Base-by-base conservation (phyloP, 352 stramenopile species). In the Pythium insidiosum region DNA sequence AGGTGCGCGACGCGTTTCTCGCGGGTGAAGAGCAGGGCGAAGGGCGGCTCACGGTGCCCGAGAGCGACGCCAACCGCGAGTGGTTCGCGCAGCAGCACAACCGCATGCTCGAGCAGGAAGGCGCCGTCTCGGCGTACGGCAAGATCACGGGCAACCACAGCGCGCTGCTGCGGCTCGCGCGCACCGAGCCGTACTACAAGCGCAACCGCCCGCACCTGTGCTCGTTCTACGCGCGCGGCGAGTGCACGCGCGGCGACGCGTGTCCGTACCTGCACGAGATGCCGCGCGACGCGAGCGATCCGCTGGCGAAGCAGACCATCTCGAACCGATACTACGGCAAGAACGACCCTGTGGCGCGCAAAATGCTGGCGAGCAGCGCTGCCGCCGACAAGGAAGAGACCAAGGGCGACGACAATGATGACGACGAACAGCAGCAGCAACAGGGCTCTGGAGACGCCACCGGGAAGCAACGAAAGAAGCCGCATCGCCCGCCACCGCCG, bases 241-340 rank as follows among this genome's bases (percentile, higher is more conserved):
- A 97, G 69, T 98, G 92, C 58, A 95, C 88, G 53, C 83, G 86
- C 38, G 86, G 91, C 21, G 74, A 92, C 12, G 76, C 82, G 23
- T 98, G 94, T 66, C 94, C 94, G 1, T 98, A 98, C 54, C 49
- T 95, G 57, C 86, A 98, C 58, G 94, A 98, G 64, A 95, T 97
- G 85, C 89, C 88, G 3, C 82, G 82, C 15, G 78, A 78, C 53
- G 92, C 95, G 61, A 88, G 90, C 60, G 88, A 97, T 60, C 88
- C 90, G 28, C 63, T 98, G 22, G 80, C 78, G n/a, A 97, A 97
- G 58, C 93, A 98, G 62, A 97, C 97, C 80, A 97, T 96, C 25
- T 91, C 95, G 40, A 87, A 98, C 62, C 69, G 94, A 12, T 97
- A 94, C 60, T 95, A 95, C 48, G 91, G 94, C 58, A 94, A 88